A percentile compares a stretch with the other conserved stretches of the same genome.
Conservation (phyloP, 2,329 filamentous ascomycete genomes). For the Colletotrichum sp. region DNA sequence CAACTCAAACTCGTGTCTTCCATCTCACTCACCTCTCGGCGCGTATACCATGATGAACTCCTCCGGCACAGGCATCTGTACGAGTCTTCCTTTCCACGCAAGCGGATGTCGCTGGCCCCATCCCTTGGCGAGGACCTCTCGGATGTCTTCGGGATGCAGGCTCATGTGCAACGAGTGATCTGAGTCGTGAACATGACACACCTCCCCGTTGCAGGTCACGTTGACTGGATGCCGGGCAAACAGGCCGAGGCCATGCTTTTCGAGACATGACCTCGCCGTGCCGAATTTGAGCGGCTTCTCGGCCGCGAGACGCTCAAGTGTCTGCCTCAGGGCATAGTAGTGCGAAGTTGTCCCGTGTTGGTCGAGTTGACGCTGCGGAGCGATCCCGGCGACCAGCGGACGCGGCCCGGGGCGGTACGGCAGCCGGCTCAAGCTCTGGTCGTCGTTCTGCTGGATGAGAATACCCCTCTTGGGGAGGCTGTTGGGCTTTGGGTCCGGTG, state of each 20-base stretch:
- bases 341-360: conserved; percentile 63
- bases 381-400: conserved; percentile 75
- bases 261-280: conserved; percentile 76
- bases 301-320: conserved; percentile 56
- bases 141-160: conserved; percentile 79
- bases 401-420: conserved; percentile 67
- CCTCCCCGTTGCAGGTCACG: conserved; percentile 78
- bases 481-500: conserved; percentile 56
- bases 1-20: background rate
- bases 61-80: conserved; percentile 69
- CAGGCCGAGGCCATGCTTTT: conserved; percentile 81
- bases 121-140: conserved; percentile 72
- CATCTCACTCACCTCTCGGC: conserved; percentile 55
- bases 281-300: conserved; percentile 54
- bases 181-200: conserved; percentile 79
- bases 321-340: conserved; percentile 59
- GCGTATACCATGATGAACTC: conserved; percentile 87
- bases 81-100: conserved; percentile 68
- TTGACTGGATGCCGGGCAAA: conserved; percentile 72
- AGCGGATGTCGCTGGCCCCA: conserved; percentile 79
- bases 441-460: conserved; percentile 42
- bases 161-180: conserved; percentile 82
- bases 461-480: conserved; percentile 63
- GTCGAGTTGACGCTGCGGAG: conserved; percentile 79
- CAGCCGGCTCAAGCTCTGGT: conserved; percentile 42